These are phyloP conservation scores for Alternaria tenuissima DNA, from an alignment of 2,329 filamentous ascomycete genomes.

Conservation along the genomic window DNA sequence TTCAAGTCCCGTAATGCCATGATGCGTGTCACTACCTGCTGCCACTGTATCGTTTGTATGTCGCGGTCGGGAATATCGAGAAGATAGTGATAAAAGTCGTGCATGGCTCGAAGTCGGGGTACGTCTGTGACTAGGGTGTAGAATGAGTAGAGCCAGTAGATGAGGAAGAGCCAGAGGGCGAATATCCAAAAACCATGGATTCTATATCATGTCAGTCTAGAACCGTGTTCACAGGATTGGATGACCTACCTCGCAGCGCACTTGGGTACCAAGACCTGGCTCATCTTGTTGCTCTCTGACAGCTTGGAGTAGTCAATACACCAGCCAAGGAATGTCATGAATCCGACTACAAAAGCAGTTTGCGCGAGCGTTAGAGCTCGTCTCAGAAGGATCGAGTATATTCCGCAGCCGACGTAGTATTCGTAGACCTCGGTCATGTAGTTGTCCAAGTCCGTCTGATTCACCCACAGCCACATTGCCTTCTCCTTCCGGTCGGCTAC, in stretches of 20 bases:
- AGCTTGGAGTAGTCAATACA: conserved; percentile 84
- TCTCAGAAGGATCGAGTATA: conserved; percentile 83
- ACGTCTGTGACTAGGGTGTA: conserved; percentile 78
- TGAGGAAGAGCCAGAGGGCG: conserved; percentile 81
- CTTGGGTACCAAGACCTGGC: conserved; percentile 72
- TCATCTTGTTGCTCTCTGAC: conserved; percentile 67
- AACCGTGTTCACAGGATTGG: not conserved
- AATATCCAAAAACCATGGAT: conserved; percentile 82
- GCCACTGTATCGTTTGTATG: conserved; percentile 95
- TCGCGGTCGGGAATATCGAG: conserved; percentile 84
- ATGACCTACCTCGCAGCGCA: conserved; percentile 66
- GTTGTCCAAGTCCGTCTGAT: conserved; percentile 86
- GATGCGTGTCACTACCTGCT: conserved; percentile 84
- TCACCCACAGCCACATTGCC: conserved; percentile 92
- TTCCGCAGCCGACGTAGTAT: conserved; percentile 83
- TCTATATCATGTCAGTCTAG: conserved; percentile 41
- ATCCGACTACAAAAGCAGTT: conserved; percentile 80
- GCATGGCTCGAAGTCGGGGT: conserved; percentile 76
- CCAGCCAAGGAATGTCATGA: conserved; percentile 83
- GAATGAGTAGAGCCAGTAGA: conserved; percentile 84
- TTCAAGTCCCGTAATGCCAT: conserved; percentile 87
- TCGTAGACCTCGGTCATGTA: conserved; percentile 87
- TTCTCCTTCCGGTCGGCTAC: conserved; percentile 71
- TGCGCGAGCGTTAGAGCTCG: conserved; percentile 79
- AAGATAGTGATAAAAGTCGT: conserved; percentile 84